phyloP scores from a whole-genome alignment of 495 filamentous ascomycete species.

The Amphirosellinia nigrospora region DNA sequence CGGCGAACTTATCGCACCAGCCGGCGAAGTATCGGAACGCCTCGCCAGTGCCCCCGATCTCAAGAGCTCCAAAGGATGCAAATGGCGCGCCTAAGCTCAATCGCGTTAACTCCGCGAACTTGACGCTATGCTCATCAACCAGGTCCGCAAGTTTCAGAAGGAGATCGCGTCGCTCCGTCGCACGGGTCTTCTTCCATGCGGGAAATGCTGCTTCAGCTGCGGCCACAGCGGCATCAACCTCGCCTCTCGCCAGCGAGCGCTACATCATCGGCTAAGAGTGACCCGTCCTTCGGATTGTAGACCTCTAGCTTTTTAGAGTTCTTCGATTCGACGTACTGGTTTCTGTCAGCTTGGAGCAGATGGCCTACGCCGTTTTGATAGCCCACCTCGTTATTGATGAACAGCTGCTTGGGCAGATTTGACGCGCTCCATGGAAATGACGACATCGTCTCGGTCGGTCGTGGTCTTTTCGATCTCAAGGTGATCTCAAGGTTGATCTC shows the following conservation, averaged over 20 bases:
- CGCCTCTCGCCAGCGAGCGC: slow-evolving; percentile 58
- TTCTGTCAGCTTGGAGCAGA: neutral
- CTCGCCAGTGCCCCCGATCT: slow-evolving; percentile 37
- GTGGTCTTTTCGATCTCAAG: neutral
- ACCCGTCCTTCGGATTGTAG: slow-evolving; percentile 48
- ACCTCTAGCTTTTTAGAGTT: slow-evolving; percentile 46
- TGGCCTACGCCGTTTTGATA: neutral
- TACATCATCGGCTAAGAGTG: slow-evolving; percentile 50
- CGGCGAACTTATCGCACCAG: slow-evolving; percentile 55
- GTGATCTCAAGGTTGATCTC: no score
- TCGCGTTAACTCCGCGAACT: slow-evolving; percentile 43
- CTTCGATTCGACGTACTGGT: slow-evolving; percentile 47
- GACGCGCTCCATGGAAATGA: slow-evolving; percentile 37
- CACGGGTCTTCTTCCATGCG: slow-evolving; percentile 54
- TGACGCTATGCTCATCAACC: slow-evolving; percentile 42
- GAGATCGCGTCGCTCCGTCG: slow-evolving; percentile 38
- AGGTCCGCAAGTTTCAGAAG: slow-evolving; percentile 49
- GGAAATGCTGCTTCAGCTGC: slow-evolving; percentile 59
- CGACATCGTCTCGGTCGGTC: neutral
- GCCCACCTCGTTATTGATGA: slow-evolving; percentile 52
- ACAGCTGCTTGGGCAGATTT: slow-evolving; percentile 48
- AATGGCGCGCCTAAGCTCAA: slow-evolving; percentile 45
- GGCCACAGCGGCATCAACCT: slow-evolving; percentile 61
- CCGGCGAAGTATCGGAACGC: slow-evolving; percentile 49
- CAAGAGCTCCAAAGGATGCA: slow-evolving; percentile 35